Base-by-base conservation (phyloP, 2,329 filamentous ascomycete genomes). In the Chalaropsis thielavioides region DNA sequence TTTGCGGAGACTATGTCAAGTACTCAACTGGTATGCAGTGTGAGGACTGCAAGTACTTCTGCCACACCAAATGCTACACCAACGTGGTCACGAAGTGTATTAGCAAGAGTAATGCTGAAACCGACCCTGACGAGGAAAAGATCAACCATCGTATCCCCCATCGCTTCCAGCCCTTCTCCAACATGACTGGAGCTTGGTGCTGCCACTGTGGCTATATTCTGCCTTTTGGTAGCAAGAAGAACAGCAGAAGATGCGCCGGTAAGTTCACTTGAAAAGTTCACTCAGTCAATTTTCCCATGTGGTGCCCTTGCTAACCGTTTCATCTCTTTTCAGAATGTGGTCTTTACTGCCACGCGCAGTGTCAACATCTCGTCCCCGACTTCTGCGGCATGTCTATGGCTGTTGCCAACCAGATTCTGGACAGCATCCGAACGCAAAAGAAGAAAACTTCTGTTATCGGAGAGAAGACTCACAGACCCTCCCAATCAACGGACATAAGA, bases 331-430 rank as follows among this genome's bases (percentile, higher is more conserved):
- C 71, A 86, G 94, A 99, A 83, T 99, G 94, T 75, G 82, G 82
- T 70, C 87, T 96, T 68, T 96, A 92, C 27, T 92, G 89, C 68
- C 94, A 99, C 75, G 87, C 90, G 22, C 83, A 88, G 66, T 99
- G 94, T 75, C 89, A 91, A 22, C 94, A 99, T 75, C 83, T 99
- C 70, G 92, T 99, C 40, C 94, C 94, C 22, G 94, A 99, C 74
- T 99, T 99, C 77, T 99, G 94, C 74, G 94, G 94, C 70, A 99
- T 99, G 91, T 95, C 91, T 35, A 97, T 97, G 94, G 89, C 94
- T 66, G 89, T 90, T 44, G 94, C 94, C 54, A 97, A 96, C 74
- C 86, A 95, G 72, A 96, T 99, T 69, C 76, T 97, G 64, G 87
- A 91, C 69, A 90, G 92, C 61, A 89, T 96, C 70, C 84, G 90